phyloP scores from a whole-genome alignment of 768 basidiomycete genomes.

The Leccinellum rugosiceps region DNA sequence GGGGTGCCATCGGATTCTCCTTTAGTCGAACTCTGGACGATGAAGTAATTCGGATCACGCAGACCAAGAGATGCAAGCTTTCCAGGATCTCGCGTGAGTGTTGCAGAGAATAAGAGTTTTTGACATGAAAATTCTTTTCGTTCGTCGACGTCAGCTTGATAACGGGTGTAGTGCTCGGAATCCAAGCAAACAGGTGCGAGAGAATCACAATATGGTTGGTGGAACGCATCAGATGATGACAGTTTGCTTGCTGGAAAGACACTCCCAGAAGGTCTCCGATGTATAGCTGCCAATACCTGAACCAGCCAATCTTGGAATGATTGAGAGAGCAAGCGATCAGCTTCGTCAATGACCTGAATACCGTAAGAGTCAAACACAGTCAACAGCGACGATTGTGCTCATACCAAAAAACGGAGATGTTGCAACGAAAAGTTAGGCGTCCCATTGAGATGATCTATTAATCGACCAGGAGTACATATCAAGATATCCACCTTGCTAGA shows the following conservation, averaged over 20 bases:
- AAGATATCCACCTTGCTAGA: conserved; percentile 91
- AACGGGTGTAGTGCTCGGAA: conserved; percentile 8
- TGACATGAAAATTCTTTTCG: conserved; percentile 70
- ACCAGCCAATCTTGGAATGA: conserved; percentile 96
- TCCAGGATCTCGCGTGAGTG: conserved; percentile 90
- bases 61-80: conserved; percentile 83
- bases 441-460: conserved; percentile 89
- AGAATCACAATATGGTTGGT: conserved; percentile 34
- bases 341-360: conserved; percentile 90
- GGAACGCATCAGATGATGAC: conserved; percentile 4
- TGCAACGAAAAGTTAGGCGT: conserved; percentile 91
- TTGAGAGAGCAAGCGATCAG: conserved; percentile 91
- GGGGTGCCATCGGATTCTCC: conserved; percentile 36
- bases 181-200: conserved; percentile 60
- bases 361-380: neutral
- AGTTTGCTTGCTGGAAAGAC: neutral
- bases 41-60: conserved; percentile 79
- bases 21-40: conserved; percentile 58
- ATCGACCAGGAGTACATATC: conserved; percentile 91
- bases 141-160: conserved; percentile 55
- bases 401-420: conserved; percentile 90
- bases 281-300: conserved; percentile 76
- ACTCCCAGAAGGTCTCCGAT: conserved; percentile 31
- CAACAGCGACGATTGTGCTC: conserved; percentile 23
- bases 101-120: conserved; percentile 95